These are phyloP conservation scores for Ganoderma sinense DNA, from an alignment of 1,284 basidiomycete genomes.

Conservation along the genomic window DNA sequence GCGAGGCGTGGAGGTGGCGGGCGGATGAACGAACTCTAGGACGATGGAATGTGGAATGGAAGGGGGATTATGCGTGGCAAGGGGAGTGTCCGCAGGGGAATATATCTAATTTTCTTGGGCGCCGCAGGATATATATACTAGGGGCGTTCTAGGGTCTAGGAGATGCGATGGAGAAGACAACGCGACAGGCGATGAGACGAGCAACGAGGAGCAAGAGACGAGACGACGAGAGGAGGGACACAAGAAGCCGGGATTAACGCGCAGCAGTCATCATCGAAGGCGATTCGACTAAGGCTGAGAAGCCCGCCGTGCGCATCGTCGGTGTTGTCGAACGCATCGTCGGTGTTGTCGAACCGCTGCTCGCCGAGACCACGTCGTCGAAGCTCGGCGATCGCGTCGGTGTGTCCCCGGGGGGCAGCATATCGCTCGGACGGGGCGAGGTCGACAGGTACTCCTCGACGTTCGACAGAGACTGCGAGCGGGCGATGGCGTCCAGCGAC, in stretches of 20 bases:
- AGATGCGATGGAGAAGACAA: neutral
- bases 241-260: slow-evolving; percentile 17
- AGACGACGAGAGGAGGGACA: neutral
- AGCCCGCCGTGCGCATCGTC: slow-evolving; percentile 29
- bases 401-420: slow-evolving; percentile 34
- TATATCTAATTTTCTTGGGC: slow-evolving; percentile 8
- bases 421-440: slow-evolving; percentile 35
- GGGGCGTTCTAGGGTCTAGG: neutral
- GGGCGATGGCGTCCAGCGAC: slow-evolving; percentile 47
- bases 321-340: slow-evolving; percentile 41
- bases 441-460: slow-evolving; percentile 55
- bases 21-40: neutral
- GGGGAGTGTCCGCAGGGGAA: slow-evolving; percentile 9
- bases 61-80: slow-evolving; percentile 13
- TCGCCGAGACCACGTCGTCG: slow-evolving; percentile 40
- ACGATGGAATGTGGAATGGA: neutral
- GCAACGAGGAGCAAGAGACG: neutral
- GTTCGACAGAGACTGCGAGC: slow-evolving; percentile 63
- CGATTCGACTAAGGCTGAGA: slow-evolving; percentile 17
- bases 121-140: neutral
- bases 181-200: neutral
- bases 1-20: neutral
- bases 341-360: slow-evolving; percentile 38
- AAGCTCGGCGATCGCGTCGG: slow-evolving; percentile 42
- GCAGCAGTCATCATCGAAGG: slow-evolving; percentile 26